Base-by-base conservation (phyloP, 495 filamentous ascomycete genomes). In the Aspergillus sparsus region DNA sequence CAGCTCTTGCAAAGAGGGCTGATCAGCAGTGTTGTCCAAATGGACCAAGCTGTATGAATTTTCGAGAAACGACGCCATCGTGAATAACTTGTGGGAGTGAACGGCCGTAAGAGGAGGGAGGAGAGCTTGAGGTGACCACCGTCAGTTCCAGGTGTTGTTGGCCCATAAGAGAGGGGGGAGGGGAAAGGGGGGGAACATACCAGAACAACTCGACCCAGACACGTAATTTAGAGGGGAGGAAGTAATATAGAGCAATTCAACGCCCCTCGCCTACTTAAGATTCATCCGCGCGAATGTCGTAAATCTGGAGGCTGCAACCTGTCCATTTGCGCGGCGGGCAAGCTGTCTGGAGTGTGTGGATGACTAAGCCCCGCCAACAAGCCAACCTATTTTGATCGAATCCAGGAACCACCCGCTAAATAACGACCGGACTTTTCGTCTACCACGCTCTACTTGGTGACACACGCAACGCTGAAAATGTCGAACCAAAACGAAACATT, bases 51-150 rank as follows among this genome's bases (percentile, higher is more conserved):
- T 97, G 81, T 97, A 98, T 49, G 93, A 80, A 71, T 90, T 86
- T 67, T 99, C 95, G 55, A 98, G 81, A 74, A 95, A 98, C 61
- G 88, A 89, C 74, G 94, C 88, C 95, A 98, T 98, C 80, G 59
- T 90, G 82, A 79, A 66, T 54, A 36, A 46, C 15, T 35, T 16
- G 57, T 37, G 37, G 13, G 36, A 62, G 57, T 46, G 58, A 57
- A 49, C 55, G 66, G 61, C 57, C 51, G 68, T 62, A 54, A 53
- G 12, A 56, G 58, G 63, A 69, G 53, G 64, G 71, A 69, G 64
- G 71, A 68, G 72, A 73, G 67, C 75, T 76, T 66, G 61, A 67
- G 68, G 67, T 71, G 63, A 61, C 55, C 55, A 46, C 44, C 27
- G 71, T 74, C 69, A 78, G 69, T 73, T 71, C 66, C 61, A 68